Evolutionary conservation across 768 basidiomycete species (phyloP).

Genomic region (Xerocomellus dryophilus): DNA sequence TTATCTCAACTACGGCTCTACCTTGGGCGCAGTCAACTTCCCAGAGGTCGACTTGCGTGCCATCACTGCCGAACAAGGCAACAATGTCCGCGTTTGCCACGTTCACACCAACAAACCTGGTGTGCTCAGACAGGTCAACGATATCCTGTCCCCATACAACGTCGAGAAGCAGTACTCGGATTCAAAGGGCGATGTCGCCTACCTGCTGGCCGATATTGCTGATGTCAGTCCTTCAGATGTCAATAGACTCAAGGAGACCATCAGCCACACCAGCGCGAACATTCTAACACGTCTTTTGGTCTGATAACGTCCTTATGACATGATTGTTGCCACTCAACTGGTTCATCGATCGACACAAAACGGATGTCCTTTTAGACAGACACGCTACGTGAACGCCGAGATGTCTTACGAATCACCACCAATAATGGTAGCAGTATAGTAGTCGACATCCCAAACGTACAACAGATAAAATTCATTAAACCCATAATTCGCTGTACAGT

Average conservation of each 20-base stretch:
- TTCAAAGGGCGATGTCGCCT: slow-evolving; percentile 88
- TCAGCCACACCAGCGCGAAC: slow-evolving; percentile 78
- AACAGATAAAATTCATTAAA: slow-evolving; percentile 12
- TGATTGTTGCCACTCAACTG: slow-evolving; percentile 50
- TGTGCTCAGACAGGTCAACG: slow-evolving; percentile 93
- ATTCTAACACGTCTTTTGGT: slow-evolving; percentile 87
- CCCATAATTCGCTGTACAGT: slow-evolving; percentile 5
- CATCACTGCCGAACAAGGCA: slow-evolving; percentile 79
- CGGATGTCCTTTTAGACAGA: background rate
- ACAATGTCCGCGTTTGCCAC: slow-evolving; percentile 86
- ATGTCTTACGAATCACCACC: background rate
- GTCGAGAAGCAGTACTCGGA: slow-evolving; percentile 99
- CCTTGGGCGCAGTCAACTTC: slow-evolving; percentile 95
- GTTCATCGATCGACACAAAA: slow-evolving; percentile 25
- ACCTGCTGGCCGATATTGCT: slow-evolving; percentile 96
- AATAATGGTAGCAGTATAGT: background rate
- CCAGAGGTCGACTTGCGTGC: slow-evolving; percentile 96
- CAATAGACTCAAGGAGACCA: slow-evolving; percentile 70
- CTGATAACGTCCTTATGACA: slow-evolving; percentile 26
- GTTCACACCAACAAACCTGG: slow-evolving; percentile 95
- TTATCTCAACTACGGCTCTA: slow-evolving; percentile 91
- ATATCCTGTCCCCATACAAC: slow-evolving; percentile 90
- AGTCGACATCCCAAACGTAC: slow-evolving; percentile 3
- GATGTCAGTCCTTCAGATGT: slow-evolving; percentile 82
- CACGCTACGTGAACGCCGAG: background rate